Evolutionary conservation across 495 filamentous ascomycete genomes (phyloP).

Genomic region (Peziza echinospora): DNA sequence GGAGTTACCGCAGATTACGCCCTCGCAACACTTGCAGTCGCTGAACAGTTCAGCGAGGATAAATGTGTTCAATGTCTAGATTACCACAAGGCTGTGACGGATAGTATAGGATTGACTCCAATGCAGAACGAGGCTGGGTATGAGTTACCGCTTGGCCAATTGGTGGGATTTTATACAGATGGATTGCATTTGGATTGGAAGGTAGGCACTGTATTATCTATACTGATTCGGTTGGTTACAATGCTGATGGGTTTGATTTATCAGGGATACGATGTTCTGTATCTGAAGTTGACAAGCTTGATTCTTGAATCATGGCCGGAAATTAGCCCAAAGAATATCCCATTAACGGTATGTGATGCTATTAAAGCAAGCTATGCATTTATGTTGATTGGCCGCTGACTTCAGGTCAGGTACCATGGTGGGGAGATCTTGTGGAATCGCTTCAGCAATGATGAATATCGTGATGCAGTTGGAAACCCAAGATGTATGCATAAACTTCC

Average conservation of each 20-base stretch:
- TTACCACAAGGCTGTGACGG: not conserved
- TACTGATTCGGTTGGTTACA: not conserved
- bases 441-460: too few species aligned
- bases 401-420: not conserved
- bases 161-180: not conserved
- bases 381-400: not conserved
- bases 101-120: not conserved
- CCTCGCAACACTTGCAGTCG: not conserved
- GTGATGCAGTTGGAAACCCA: too few species aligned
- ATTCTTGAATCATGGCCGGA: constrained; percentile 2
- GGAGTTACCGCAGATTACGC: constrained; percentile 2
- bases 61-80: not conserved
- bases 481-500: too few species aligned
- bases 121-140: not conserved
- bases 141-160: not conserved
- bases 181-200: constrained; percentile 6
- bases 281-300: not conserved
- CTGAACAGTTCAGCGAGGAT: not conserved
- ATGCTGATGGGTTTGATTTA: too few species aligned
- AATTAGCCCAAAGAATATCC: constrained; percentile 1
- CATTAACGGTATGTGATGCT: not conserved
- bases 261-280: constrained; percentile 4
- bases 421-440: constrained; percentile 1
- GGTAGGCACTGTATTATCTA: not conserved
- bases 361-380: not conserved